Percentiles rank a stretch among this genome's conserved stretches.
Conservation (phyloP, 2,329 filamentous ascomycete species). For the Colletotrichum orchidophilum region DNA sequence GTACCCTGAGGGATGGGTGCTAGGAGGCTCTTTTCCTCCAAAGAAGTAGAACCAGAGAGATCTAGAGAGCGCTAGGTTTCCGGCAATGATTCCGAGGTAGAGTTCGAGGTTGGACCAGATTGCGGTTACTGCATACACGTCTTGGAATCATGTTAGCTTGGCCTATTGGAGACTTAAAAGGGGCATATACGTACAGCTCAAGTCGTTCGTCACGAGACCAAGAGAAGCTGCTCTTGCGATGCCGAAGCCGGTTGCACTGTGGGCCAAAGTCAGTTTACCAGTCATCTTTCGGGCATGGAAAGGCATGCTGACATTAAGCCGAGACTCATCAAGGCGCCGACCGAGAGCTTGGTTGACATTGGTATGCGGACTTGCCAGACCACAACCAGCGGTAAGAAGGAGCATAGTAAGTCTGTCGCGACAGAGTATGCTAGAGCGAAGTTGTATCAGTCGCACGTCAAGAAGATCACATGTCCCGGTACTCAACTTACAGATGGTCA, state of each 20-base stretch:
- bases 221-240: conserved; percentile 39
- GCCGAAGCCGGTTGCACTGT: conserved; percentile 40
- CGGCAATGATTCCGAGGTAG: conserved; percentile 49
- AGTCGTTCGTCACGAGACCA: conserved; percentile 36
- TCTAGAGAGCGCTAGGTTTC: conserved; percentile 39
- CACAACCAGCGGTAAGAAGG: conserved; percentile 42
- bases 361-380: conserved; percentile 46
- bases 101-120: conserved; percentile 51
- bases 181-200: conserved; percentile 37
- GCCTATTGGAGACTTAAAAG: too few species aligned
- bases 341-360: conserved; percentile 41
- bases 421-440: conserved; percentile 37
- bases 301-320: conserved; percentile 36
- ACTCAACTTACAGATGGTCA: conserved; percentile 40
- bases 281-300: neutral
- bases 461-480: too few species aligned
- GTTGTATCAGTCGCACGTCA: neutral
- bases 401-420: conserved; percentile 40
- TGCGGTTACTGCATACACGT: conserved; percentile 45
- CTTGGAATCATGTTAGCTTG: conserved; percentile 33
- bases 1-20: neutral
- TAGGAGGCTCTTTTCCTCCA: conserved; percentile 15
- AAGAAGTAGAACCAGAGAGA: conserved; percentile 39
- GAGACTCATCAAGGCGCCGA: conserved; percentile 46
- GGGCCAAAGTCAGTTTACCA: neutral